Percentiles rank a stretch among this genome's conserved stretches.
Conservation (phyloP, 2,329 filamentous ascomycete species). For the Ophioceras dolichostomum region DNA sequence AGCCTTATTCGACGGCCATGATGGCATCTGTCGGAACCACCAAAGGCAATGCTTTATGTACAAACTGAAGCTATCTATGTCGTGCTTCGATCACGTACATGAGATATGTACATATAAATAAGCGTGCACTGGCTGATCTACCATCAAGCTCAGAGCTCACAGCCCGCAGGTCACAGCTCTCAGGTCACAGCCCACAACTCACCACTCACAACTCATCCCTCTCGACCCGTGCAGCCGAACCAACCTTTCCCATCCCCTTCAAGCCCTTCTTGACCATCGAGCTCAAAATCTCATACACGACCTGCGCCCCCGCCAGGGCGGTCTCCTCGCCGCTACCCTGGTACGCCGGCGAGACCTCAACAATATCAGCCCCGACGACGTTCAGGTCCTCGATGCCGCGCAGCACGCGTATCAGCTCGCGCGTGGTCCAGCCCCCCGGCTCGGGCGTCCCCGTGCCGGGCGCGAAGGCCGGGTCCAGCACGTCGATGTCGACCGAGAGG, state of each 20-base stretch:
- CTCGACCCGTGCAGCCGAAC: conserved; percentile 5
- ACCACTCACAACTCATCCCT: conserved; percentile 24
- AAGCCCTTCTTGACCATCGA: conserved; percentile 44
- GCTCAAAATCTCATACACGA: conserved; percentile 76
- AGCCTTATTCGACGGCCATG: no score
- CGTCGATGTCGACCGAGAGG: conserved; percentile 21
- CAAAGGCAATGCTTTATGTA: no score
- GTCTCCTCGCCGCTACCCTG: conserved; percentile 72
- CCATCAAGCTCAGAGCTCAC: no score
- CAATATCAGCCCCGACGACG: conserved; percentile 78
- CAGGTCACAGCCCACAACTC: no score
- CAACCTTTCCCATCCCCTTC: conserved; percentile 20
- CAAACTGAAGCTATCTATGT: no score
- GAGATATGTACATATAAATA: no score
- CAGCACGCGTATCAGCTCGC: conserved; percentile 75
- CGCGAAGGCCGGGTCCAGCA: conserved; percentile 22
- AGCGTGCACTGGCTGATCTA: no score
- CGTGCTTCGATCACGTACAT: no score
- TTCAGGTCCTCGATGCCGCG: conserved; percentile 74
- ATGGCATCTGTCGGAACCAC: no score
- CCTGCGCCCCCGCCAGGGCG: conserved; percentile 70
- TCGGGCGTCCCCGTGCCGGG: conserved; percentile 68
- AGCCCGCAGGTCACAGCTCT: no score
- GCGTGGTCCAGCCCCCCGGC: conserved; percentile 81
- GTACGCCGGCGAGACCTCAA: conserved; percentile 80